Base-by-base conservation (phyloP, 2,329 filamentous ascomycete species). In the Fulvia fulva region DNA sequence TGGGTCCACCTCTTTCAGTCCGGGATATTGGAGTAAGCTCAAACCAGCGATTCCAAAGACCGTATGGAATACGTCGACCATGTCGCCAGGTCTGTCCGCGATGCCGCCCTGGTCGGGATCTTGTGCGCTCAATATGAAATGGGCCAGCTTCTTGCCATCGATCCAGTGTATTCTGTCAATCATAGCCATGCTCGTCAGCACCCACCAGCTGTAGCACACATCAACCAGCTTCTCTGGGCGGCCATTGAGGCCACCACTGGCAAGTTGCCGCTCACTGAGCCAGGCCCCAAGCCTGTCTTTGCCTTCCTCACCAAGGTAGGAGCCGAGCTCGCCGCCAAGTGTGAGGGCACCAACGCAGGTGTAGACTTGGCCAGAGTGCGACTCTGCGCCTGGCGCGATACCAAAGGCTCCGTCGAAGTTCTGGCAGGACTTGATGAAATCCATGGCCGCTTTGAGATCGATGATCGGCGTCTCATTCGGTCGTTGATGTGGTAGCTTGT, bases 151-250 rank as follows among this genome's bases (percentile, higher is more conserved):
- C 57, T 87, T 81, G 51, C 86, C 83, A 77, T 99, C 90, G 71
- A 99, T 95, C 94, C 94, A 99, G 73, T 97, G 90, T 54, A 91
- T 82, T 56, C 87, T 87, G 55, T 83, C 86, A 65, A 99, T 89
- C 82, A 97, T 97, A 47, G 89, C 87, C 65, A 99, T 78, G 72
- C 92, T 96, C 71, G 90, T 93, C 70, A 93, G 78, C 46, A 97
- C 94, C 94, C 94, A 99, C 94, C 94, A 99, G 73, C 91, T 96
- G 77, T 99, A 99, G 77, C 94, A 99, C 14, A 96, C 93, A 73
- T 99, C 94, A 72, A 96, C 93, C 62, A 89, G 78, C 79, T 99
- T 99, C 77, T 97, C 94, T 0, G 94, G 94, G 51, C 94, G 83
- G 2, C 94, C 94, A 72, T 99, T 99, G 52, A 99, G 78, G 0